phyloP scores from a whole-genome alignment of 139 green algal species.

The Picochlorum sp. region DNA sequence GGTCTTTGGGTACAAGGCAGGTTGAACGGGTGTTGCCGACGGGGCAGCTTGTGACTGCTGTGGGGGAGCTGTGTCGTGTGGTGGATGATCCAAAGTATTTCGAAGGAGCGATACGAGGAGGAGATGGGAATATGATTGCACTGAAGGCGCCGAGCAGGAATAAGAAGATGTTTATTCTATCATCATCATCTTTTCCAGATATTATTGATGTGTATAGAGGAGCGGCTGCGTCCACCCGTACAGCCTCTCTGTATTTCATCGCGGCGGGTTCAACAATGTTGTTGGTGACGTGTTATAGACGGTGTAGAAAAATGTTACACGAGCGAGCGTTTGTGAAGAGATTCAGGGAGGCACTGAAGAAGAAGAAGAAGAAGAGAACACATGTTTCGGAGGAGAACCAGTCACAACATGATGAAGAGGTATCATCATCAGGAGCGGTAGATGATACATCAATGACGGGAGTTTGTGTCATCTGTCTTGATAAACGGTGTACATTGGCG shows the following conservation, averaged over 20 bases:
- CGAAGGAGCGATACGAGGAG: slow-evolving; percentile 11
- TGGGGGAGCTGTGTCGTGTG: slow-evolving; percentile 22
- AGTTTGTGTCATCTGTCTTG: slow-evolving; percentile 39
- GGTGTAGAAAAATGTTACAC: neutral
- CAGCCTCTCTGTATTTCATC: slow-evolving; percentile 3
- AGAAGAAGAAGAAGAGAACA: neutral
- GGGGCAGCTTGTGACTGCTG: slow-evolving; percentile 16
- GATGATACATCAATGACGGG: neutral
- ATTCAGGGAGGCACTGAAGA: neutral
- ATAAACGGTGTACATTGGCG: slow-evolving; percentile 16
- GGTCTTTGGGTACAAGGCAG: slow-evolving; percentile 5
- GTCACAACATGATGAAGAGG: too few species aligned
- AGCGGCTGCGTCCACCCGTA: neutral
- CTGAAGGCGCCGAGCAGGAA: neutral
- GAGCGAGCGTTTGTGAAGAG: neutral
- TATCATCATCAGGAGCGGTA: neutral
- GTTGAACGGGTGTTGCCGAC: slow-evolving; percentile 12
- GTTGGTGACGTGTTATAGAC: neutral
- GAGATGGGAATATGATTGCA: slow-evolving; percentile 6
- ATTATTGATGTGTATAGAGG: slow-evolving; percentile 14
- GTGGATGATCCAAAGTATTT: slow-evolving; percentile 12
- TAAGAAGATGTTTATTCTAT: neutral
- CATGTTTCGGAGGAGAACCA: neutral
- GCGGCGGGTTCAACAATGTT: slow-evolving; percentile 16
- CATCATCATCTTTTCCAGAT: neutral